Base-by-base conservation (phyloP, 805 yeast genomes). In the Candida boidinii region DNA sequence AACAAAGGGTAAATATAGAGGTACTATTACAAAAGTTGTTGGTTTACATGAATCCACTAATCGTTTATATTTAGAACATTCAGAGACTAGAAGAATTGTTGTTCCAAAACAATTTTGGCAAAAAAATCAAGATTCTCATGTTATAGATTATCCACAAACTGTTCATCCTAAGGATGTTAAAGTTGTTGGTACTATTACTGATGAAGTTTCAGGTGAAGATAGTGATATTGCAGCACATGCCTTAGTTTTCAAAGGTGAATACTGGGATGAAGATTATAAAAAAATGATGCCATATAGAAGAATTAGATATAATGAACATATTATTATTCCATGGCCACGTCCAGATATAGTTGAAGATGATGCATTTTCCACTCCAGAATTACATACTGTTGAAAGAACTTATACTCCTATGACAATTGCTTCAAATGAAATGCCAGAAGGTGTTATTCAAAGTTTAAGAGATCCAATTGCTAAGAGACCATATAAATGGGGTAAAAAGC, bases 321-420 rank as follows among this genome's bases (percentile, higher is more conserved):
- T 85, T 33, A 72, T 76, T 17, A 77, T 88, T 31, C 96, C 96
- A 34, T 90, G 95, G 94, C 96, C 96, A 24, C 70, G 73, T 45
- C 88, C 92, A 2, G 75, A 66, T 22, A 60, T 64, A 0, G 44
- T 48, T 3, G 72, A 71, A 41, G 86, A 78, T 42, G 78, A 76
- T 31, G 59, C 51, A 20, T 62, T 73, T 41, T 72, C 78, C 4
- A 83, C 94, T 1, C 52, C 57, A 5, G 68, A 70, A 19, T 72
- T 64, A 8, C 56, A 62, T 2, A 86, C 73, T 2, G 71, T 76
- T 39, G 83, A 76, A 45, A 79, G 86, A 53, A 76, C 96, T 4
- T 82, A 66, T 55, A 80, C 74, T 56, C 79, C 82, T 15, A 78
- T 76, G 36, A 69, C 83, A 14, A 58, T 84, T 6, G 75, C 77